These are phyloP conservation scores for Cotoneaster glaucophyllus DNA, from an alignment of 306 rosid genomes.

Conservation along the genomic window DNA sequence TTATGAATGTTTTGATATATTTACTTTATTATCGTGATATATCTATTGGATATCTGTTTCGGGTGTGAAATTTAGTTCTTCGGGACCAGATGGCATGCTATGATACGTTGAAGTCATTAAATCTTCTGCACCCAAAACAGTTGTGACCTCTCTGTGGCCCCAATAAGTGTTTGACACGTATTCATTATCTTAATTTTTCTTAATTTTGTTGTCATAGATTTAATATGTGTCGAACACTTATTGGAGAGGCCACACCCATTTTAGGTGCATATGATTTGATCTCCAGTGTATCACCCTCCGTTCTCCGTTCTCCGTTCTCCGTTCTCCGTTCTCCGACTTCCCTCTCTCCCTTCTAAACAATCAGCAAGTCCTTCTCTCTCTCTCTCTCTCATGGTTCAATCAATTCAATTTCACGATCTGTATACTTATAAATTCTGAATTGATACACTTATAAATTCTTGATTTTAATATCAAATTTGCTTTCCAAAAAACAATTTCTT, in stretches of 20 bases:
- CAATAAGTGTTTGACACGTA: too few relatives aligned
- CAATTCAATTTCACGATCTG: neutral
- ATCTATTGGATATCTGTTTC: too few relatives aligned
- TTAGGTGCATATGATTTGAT: too few relatives aligned
- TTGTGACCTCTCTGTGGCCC: too few relatives aligned
- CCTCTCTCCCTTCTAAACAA: neutral
- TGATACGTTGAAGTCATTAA: neutral
- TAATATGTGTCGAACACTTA: too few relatives aligned
- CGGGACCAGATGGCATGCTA: neutral
- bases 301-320: neutral
- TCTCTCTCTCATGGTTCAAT: neutral
- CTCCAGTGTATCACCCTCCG: neutral
- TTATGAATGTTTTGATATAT: too few relatives aligned
- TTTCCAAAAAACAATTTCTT: neutral
- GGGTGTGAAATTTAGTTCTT: accelerated
- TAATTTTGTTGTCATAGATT: too few relatives aligned
- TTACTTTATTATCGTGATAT: neutral
- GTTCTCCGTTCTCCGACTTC: too few relatives aligned
- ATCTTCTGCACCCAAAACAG: too few relatives aligned
- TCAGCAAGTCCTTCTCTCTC: neutral
- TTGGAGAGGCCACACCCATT: too few relatives aligned
- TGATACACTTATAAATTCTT: neutral
- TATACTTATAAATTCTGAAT: neutral
- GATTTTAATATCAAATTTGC: neutral
- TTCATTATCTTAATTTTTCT: too few relatives aligned